Conservation (phyloP, 2,329 filamentous ascomycete species). For the Fulvia fulva region DNA sequence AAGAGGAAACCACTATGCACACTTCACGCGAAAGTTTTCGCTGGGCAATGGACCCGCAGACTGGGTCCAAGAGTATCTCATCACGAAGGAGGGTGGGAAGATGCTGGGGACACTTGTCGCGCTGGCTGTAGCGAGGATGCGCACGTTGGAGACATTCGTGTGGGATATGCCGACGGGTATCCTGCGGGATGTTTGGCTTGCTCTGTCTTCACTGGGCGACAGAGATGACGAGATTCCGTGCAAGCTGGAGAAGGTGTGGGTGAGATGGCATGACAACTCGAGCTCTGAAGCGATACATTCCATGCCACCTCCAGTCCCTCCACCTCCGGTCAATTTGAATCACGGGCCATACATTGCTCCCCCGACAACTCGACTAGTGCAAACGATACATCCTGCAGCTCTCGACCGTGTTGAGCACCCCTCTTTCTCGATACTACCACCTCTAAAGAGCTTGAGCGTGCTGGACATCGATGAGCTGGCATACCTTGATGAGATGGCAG, state of each 20-base stretch:
- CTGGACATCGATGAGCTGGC: conserved; percentile 78
- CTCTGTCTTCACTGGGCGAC: conserved; percentile 67
- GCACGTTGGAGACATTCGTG: conserved; percentile 73
- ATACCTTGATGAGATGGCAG: conserved; percentile 77
- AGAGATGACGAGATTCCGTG: conserved; percentile 57
- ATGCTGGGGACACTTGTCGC: conserved; percentile 83
- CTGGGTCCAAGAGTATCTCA: conserved; percentile 78
- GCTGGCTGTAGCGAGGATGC: conserved; percentile 74
- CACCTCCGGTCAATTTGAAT: conserved; percentile 20
- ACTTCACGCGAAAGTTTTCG: conserved; percentile 76
- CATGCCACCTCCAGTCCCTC: conserved; percentile 37
- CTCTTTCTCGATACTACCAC: conserved; percentile 72
- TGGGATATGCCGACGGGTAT: conserved; percentile 91
- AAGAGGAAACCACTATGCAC: conserved; percentile 70
- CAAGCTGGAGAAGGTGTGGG: conserved; percentile 70
- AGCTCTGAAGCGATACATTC: conserved; percentile 42
- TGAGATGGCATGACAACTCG: conserved; percentile 77
- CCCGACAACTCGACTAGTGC: conserved; percentile 12
- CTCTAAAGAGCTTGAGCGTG: conserved; percentile 70
- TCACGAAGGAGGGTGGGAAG: conserved; percentile 78
- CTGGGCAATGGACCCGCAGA: conserved; percentile 75
- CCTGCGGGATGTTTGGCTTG: conserved; percentile 74
- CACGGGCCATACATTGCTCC: conserved; percentile 15
- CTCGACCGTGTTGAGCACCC: conserved; percentile 66
- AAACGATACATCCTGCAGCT: conserved; percentile 26